Base-by-base conservation (phyloP, 1,139 yeast genomes). In the Kurtzmaniella quercitrusa region DNA sequence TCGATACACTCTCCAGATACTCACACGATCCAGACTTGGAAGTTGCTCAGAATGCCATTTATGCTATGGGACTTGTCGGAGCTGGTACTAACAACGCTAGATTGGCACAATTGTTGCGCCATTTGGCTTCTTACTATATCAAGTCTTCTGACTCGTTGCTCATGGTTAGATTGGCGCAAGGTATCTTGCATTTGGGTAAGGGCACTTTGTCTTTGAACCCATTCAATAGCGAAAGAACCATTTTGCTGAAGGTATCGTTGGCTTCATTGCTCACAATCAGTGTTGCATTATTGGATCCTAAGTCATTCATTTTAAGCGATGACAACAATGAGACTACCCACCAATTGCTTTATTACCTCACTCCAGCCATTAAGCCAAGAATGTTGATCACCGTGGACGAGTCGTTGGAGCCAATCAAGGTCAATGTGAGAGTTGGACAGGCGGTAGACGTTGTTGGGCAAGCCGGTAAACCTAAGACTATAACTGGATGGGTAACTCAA, bases 401-500 rank as follows among this genome's bases (percentile, higher is more conserved):
- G 61, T 80, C 85, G 22, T 78, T 93, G 60, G 72, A 73, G 47
- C 97, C 97, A 28, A 69, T 93, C 51, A 93, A 93, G 71, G 98
- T 93, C 11, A 93, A 89, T 55, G 98, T 93, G 7, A 81, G 98
- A 59, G 98, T 94, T 33, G 98, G 98, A 51, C 97, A 93, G 69
- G 98, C 98, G 4, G 98, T 94, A 38, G 98, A 94, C 62, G 88
- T 91, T 38, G 98, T 94, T 48, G 98, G 98, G 32, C 98, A 91
- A 65, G 98, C 98, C 0, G 98, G 99, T 70, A 88, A 88, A 56
- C 98, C 98, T 36, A 93, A 93, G 71, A 91, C 97, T 20, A 94
- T 94, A 41, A 94, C 98, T 4, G 98, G 98, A 36, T 94, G 98
- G 98, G 98, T 93, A 19, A 94, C 99, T 1, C 98, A 94, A 60